Conservation (phyloP, 495 filamentous ascomycete genomes). For the Chaetomium tenue region DNA sequence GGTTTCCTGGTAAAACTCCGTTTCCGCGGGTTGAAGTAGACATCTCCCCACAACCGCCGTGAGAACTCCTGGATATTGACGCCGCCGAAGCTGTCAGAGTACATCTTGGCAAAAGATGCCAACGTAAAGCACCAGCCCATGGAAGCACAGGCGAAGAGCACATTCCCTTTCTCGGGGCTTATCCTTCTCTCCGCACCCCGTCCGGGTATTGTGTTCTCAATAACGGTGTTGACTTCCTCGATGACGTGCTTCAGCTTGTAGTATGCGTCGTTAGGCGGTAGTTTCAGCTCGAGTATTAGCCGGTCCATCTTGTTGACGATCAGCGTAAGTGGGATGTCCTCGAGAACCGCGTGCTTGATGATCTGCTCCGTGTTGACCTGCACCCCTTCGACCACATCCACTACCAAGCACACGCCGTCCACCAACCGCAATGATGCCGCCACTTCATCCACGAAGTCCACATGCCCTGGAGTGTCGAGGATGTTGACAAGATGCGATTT, state of each 20-base stretch:
- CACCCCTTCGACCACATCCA: conserved; percentile 97
- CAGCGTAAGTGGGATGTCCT: conserved; percentile 83
- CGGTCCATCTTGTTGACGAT: conserved; percentile 98
- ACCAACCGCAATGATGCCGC: conserved; percentile 81
- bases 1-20: conserved; percentile 88
- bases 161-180: conserved; percentile 96
- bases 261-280: conserved; percentile 93
- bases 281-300: conserved; percentile 87
- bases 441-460: conserved; percentile 97
- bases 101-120: conserved; percentile 92
- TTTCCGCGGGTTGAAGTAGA: conserved; percentile 89
- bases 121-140: conserved; percentile 98
- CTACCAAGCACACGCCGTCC: conserved; percentile 88
- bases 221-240: conserved; percentile 94
- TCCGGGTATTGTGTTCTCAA: conserved; percentile 82
- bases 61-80: conserved; percentile 79
- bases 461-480: conserved; percentile 93
- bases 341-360: conserved; percentile 90
- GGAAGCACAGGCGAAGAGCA: conserved; percentile 85
- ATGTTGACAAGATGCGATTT: conserved; percentile 98
- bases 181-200: conserved; percentile 75
- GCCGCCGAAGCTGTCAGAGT: conserved; percentile 80
- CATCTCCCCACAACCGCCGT: conserved; percentile 86
- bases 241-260: conserved; percentile 98
- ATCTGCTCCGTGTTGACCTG: conserved; percentile 95